Evolutionary conservation across 2,329 filamentous ascomycete genomes (phyloP).

Genomic region (Rhytidhysteron rufulum): DNA sequence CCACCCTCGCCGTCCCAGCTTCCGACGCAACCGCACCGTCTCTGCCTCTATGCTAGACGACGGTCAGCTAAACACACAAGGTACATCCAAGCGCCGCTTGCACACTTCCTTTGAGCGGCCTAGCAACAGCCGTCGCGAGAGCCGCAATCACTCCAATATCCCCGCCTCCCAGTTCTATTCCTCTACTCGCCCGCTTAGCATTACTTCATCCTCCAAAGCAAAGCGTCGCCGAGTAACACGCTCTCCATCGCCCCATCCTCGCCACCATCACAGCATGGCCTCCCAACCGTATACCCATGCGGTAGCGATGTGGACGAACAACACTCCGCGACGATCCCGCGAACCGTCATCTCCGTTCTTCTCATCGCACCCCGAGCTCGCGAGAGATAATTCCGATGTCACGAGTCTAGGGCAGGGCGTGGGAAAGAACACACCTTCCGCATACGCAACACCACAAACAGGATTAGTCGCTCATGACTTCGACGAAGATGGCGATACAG

Average conservation of each 20-base stretch:
- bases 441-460: slow-evolving; percentile 74
- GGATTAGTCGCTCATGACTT: slow-evolving; percentile 25
- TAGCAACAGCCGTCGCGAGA: not conserved
- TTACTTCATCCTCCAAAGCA: slow-evolving; percentile 22
- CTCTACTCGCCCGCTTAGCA: slow-evolving; percentile 34
- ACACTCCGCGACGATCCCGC: slow-evolving; percentile 43
- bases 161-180: slow-evolving; percentile 11
- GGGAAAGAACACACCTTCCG: slow-evolving; percentile 53
- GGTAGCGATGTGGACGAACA: slow-evolving; percentile 28
- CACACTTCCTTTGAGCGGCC: slow-evolving; percentile 16
- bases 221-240: slow-evolving; percentile 53
- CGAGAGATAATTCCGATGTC: slow-evolving; percentile 28
- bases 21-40: slow-evolving; percentile 20
- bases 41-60: slow-evolving; percentile 20
- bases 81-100: slow-evolving; percentile 28
- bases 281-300: slow-evolving; percentile 8
- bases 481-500: slow-evolving; percentile 27
- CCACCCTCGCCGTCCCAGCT: slow-evolving; percentile 22
- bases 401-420: slow-evolving; percentile 37
- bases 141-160: slow-evolving; percentile 21
- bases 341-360: slow-evolving; percentile 42
- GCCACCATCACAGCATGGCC: slow-evolving; percentile 22
- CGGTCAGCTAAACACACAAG: slow-evolving; percentile 5
- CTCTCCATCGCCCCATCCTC: slow-evolving; percentile 43
- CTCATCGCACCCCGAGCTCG: slow-evolving; percentile 25